Percentiles rank a stretch among this genome's conserved stretches.
phyloP scores from a whole-genome alignment of 228 moss, liverwort and hornwort species.

The Sphagnum fallax region DNA sequence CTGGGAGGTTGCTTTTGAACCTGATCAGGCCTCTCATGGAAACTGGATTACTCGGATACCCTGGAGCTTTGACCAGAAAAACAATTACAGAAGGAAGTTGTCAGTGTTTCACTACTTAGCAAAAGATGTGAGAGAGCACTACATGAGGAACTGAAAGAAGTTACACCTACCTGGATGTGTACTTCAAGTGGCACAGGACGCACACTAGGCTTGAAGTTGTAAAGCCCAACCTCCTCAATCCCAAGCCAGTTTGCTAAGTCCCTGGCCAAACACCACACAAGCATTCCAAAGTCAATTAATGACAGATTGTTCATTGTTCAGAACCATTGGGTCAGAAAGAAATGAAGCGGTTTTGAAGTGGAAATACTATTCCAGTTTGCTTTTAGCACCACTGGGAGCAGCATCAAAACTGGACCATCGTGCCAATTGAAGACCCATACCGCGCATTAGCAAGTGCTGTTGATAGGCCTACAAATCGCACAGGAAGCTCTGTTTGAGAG shows the following conservation, averaged over 20 bases:
- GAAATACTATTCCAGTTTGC: no score
- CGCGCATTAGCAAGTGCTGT: conserved; percentile 98
- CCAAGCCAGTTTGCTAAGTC: conserved; percentile 96
- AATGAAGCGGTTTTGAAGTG: no score
- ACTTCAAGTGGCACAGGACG: conserved; percentile 99
- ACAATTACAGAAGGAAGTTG: not conserved
- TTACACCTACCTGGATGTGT: conserved; percentile 75
- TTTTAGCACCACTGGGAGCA: no score
- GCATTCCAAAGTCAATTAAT: no score
- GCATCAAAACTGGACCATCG: no score
- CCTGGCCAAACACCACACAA: conserved; percentile 17
- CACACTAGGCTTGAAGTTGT: conserved; percentile 97
- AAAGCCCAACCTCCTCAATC: conserved; percentile 87
- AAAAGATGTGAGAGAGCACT: no score
- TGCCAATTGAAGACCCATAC: conserved; percentile 9
- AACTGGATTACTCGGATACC: not conserved
- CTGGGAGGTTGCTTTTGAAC: not conserved
- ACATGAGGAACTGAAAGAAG: not conserved
- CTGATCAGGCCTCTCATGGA: no score
- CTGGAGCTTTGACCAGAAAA: not conserved
- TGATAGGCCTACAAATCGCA: conserved; percentile 91
- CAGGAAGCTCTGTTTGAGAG: conserved; percentile 89
- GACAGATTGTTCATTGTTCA: no score
- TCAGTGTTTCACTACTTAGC: not conserved
- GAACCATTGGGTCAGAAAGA: no score